phyloP scores from a whole-genome alignment of 345 rosid genomes.

The Euphorbia pulcherrima region DNA sequence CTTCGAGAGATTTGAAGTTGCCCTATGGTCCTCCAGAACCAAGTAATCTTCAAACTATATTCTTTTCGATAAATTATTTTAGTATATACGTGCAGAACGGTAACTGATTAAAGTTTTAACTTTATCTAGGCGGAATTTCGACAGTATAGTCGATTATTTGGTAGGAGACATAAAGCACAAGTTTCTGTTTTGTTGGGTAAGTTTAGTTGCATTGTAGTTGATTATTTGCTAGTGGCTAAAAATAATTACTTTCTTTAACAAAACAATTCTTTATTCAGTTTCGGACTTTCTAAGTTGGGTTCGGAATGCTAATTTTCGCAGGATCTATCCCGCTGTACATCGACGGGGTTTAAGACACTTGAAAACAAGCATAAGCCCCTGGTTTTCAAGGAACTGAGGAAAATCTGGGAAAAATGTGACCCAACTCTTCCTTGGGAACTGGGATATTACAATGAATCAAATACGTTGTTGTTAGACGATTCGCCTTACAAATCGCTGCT shows the following conservation, averaged over 20 bases:
- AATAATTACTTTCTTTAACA: too few species aligned
- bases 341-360: constrained; percentile 43
- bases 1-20: constrained; percentile 77
- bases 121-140: constrained; percentile 54
- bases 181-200: constrained; percentile 86
- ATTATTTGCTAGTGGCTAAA: background rate
- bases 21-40: constrained; percentile 81
- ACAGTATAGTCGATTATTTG: constrained; percentile 49
- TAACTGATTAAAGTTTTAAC: constrained; percentile 6
- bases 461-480: constrained; percentile 78
- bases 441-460: constrained; percentile 61
- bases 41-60: constrained; percentile 37
- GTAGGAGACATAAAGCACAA: constrained; percentile 70
- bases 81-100: background rate
- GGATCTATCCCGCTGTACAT: constrained; percentile 71
- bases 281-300: background rate
- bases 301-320: constrained; percentile 17
- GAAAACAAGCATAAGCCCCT: constrained; percentile 64
- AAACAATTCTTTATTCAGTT: background rate
- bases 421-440: constrained; percentile 61
- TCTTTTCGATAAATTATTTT: background rate
- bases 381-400: constrained; percentile 73
- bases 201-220: constrained; percentile 9
- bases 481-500: constrained; percentile 93
- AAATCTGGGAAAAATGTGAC: constrained; percentile 63